Evolutionary conservation across 2,329 filamentous ascomycete species (phyloP).

Genomic region (Keithomyces neogunnii): DNA sequence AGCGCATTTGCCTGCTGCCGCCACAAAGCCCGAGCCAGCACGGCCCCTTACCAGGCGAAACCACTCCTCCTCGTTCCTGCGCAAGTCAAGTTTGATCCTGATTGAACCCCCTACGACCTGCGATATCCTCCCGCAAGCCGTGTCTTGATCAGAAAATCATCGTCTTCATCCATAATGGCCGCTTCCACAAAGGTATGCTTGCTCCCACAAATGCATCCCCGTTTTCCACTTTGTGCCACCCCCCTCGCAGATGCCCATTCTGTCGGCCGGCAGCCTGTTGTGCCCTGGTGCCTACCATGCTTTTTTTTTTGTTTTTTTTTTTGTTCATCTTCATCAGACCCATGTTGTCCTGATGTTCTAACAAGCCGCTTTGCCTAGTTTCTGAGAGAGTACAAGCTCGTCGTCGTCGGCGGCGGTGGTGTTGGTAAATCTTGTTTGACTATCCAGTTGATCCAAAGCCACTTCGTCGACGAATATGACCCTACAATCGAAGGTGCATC

Average conservation of each 20-base stretch:
- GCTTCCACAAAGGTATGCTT: slow-evolving; percentile 25
- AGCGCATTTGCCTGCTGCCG: background rate
- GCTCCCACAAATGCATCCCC: background rate
- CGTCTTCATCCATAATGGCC: slow-evolving; percentile 21
- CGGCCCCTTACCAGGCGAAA: slow-evolving; percentile 3
- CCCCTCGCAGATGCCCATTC: background rate
- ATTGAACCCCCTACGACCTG: slow-evolving; percentile 5
- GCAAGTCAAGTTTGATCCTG: slow-evolving; percentile 12
- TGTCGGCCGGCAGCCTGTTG: background rate
- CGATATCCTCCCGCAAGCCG: slow-evolving; percentile 1
- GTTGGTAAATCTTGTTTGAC: slow-evolving; percentile 99
- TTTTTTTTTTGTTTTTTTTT: no score
- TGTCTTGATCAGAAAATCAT: background rate
- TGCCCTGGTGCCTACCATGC: no score
- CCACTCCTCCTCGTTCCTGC: slow-evolving; percentile 3
- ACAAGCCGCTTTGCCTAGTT: slow-evolving; percentile 44
- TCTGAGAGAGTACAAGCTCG: slow-evolving; percentile 87
- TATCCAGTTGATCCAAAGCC: slow-evolving; percentile 89
- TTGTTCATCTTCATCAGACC: background rate
- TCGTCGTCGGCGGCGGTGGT: slow-evolving; percentile 95
- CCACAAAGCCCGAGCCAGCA: slow-evolving; percentile 5
- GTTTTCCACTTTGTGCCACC: background rate
- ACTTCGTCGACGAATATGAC: slow-evolving; percentile 99
- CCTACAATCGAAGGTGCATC: slow-evolving; percentile 88
- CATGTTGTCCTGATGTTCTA: background rate